These are phyloP conservation scores for Malassezia yamatoensis DNA, from an alignment of 1,284 basidiomycete species.

Conservation along the genomic window DNA sequence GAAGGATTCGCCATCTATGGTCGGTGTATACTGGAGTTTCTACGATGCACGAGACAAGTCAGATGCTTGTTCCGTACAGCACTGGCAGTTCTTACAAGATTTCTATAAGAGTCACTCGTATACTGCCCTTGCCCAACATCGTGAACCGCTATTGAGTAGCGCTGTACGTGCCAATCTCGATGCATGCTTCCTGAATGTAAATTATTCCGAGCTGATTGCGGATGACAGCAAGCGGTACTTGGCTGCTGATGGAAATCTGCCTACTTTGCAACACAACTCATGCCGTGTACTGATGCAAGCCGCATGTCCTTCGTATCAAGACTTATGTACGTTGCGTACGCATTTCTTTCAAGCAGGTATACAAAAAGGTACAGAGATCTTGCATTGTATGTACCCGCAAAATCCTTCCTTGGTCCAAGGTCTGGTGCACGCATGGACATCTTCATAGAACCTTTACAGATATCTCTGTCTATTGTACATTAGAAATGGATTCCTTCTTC, in stretches of 20 bases:
- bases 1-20: conserved; percentile 70
- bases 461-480: not conserved
- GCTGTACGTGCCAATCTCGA: not conserved
- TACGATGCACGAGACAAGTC: conserved; percentile 51
- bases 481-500: conserved; percentile 70
- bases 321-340: not conserved
- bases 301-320: not conserved
- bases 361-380: not conserved
- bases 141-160: conserved; percentile 8
- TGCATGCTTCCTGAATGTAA: not conserved
- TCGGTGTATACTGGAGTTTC: conserved; percentile 64
- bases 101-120: conserved; percentile 1
- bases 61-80: not conserved
- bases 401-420: not conserved
- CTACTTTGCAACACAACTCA: no score
- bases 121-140: not conserved
- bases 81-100: not conserved
- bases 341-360: not conserved
- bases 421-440: not conserved
- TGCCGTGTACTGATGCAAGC: not conserved
- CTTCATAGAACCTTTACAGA: no score
- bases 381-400: conserved; percentile 3
- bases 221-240: no score
- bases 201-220: no score
- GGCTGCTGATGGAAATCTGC: no score